These are phyloP conservation scores for Pontederia paniculata DNA, from an alignment of 176 grass and related monocot species.

Conservation along the genomic window DNA sequence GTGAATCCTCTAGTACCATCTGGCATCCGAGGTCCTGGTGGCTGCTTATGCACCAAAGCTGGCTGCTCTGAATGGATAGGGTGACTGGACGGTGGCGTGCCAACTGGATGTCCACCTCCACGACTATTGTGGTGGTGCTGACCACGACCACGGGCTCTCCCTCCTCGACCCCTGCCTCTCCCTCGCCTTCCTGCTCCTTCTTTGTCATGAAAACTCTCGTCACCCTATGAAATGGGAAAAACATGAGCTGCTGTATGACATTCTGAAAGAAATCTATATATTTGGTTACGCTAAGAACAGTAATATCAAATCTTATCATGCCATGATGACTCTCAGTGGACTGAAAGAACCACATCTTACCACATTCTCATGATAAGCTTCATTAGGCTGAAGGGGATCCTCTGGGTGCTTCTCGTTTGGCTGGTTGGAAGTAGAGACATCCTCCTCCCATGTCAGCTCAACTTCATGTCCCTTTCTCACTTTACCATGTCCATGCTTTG, in stretches of 20 bases:
- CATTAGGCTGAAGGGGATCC: conserved; percentile 37
- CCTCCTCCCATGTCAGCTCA: conserved; percentile 65
- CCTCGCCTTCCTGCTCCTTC: conserved; percentile 29
- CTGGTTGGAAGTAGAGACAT: conserved; percentile 75
- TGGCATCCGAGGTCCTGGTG: conserved; percentile 18
- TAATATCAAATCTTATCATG: no score
- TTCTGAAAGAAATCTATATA: not conserved
- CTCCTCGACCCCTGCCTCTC: conserved; percentile 44
- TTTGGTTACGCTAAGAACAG: no score
- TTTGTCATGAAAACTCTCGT: conserved; percentile 35
- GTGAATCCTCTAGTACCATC: conserved; percentile 22
- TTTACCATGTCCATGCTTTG: conserved; percentile 51
- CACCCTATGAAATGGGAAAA: conserved; percentile 16
- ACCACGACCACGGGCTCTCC: conserved; percentile 32
- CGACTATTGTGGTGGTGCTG: conserved; percentile 29
- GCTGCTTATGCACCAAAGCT: not conserved
- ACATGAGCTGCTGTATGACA: not conserved
- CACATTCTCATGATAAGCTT: conserved; percentile 44
- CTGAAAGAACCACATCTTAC: conserved; percentile 15
- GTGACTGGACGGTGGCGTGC: conserved; percentile 26
- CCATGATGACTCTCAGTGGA: no score
- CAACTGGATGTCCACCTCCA: conserved; percentile 24
- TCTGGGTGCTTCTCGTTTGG: conserved; percentile 60
- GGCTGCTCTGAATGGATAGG: conserved; percentile 7
- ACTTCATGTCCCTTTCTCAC: conserved; percentile 53